phyloP scores from a whole-genome alignment of 768 basidiomycete genomes.

The Lactifluus hygrophoroides region DNA sequence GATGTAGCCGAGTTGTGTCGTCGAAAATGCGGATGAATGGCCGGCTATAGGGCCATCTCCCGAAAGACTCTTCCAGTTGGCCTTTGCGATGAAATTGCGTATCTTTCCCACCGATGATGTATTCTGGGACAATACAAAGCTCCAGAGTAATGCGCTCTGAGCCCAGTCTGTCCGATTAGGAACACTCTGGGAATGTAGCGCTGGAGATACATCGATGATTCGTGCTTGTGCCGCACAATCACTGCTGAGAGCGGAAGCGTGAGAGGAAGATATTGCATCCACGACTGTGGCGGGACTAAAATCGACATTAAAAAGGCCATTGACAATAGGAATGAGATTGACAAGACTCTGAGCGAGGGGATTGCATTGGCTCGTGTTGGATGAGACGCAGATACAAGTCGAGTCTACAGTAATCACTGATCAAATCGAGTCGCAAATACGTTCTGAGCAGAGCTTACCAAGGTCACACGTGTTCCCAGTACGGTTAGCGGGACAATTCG shows the following conservation, averaged over 20 bases:
- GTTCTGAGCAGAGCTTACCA: slow-evolving; percentile 31
- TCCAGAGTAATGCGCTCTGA: slow-evolving; percentile 52
- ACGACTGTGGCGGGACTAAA: slow-evolving; percentile 38
- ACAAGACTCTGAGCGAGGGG: slow-evolving; percentile 46
- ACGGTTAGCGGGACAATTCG: slow-evolving; percentile 35
- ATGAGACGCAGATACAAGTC: slow-evolving; percentile 51
- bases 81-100: slow-evolving; percentile 38
- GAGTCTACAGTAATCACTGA: slow-evolving; percentile 37
- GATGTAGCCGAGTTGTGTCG: slow-evolving; percentile 40
- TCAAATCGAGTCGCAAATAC: background rate
- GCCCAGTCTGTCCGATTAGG: slow-evolving; percentile 52
- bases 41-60: slow-evolving; percentile 35
- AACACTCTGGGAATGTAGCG: slow-evolving; percentile 31
- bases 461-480: slow-evolving; percentile 48
- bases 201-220: slow-evolving; percentile 45
- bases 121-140: slow-evolving; percentile 45
- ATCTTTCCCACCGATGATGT: slow-evolving; percentile 30
- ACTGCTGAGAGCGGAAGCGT: slow-evolving; percentile 34
- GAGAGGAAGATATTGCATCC: slow-evolving; percentile 41
- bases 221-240: slow-evolving; percentile 47
- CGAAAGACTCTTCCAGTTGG: slow-evolving; percentile 40
- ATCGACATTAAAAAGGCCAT: slow-evolving; percentile 39
- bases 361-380: slow-evolving; percentile 36
- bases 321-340: slow-evolving; percentile 41
- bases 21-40: slow-evolving; percentile 31